Evolutionary conservation across 495 filamentous ascomycete species (phyloP).

Genomic region (Oleoguttula mirabilis): DNA sequence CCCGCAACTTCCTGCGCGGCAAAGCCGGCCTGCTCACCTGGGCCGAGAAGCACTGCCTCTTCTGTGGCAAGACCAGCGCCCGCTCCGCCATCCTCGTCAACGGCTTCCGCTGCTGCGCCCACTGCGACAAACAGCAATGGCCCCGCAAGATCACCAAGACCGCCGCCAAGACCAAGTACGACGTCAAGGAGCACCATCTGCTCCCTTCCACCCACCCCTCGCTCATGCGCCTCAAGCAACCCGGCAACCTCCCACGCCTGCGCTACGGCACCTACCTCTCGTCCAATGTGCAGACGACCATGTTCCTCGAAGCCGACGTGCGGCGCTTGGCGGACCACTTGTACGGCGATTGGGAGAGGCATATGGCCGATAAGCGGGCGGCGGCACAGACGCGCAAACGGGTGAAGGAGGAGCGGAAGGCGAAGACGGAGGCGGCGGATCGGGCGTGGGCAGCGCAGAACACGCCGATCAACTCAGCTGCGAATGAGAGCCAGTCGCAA

Average conservation of each 20-base stretch:
- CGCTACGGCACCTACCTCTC: conserved; percentile 10
- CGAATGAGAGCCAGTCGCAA: too few relatives aligned
- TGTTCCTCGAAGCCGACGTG: conserved; percentile 12
- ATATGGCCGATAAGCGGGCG: neutral
- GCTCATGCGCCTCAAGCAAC: neutral
- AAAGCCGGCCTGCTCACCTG: conserved; percentile 6
- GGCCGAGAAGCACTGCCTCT: conserved; percentile 9
- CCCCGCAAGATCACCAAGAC: conserved; percentile 18
- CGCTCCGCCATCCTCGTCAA: conserved; percentile 13
- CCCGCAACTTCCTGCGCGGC: conserved; percentile 2
- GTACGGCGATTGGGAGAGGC: conserved; percentile 8
- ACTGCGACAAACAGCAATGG: conserved; percentile 13
- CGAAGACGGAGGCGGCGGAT: too few relatives aligned
- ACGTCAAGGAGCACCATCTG: conserved; percentile 8
- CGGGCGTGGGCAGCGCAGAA: too few relatives aligned
- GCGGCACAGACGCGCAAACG: neutral
- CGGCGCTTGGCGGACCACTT: conserved; percentile 1
- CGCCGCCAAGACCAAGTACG: conserved; percentile 4
- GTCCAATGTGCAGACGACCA: conserved; percentile 4
- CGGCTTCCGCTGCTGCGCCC: conserved; percentile 8
- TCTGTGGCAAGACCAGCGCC: conserved; percentile 9
- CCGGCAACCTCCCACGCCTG: neutral
- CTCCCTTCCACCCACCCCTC: neutral
- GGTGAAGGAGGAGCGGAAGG: neutral
- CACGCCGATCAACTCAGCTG: too few relatives aligned